Conservation (phyloP, 2,329 filamentous ascomycete genomes). For the Alternaria viburni region DNA sequence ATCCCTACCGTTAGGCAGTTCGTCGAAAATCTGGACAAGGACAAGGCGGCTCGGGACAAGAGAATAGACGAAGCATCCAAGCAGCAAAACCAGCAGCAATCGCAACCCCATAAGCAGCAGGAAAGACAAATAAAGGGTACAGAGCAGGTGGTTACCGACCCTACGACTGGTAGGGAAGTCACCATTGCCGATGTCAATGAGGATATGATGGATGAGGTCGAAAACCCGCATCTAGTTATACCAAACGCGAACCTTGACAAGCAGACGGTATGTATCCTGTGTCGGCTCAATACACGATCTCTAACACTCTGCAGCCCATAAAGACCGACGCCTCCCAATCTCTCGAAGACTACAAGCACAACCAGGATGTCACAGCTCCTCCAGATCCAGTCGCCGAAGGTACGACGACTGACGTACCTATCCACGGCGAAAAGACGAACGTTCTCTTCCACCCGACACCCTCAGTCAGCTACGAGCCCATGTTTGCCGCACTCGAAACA, state of each 20-base stretch:
- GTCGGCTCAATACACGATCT: background rate
- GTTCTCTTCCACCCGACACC: conserved; percentile 95
- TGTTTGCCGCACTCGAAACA: conserved; percentile 77
- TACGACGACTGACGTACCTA: conserved; percentile 90
- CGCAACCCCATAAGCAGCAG: conserved; percentile 48
- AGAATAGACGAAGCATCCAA: conserved; percentile 64
- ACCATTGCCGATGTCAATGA: conserved; percentile 82
- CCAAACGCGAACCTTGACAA: conserved; percentile 89
- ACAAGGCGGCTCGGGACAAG: conserved; percentile 78
- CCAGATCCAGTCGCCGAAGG: conserved; percentile 84
- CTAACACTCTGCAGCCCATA: conserved; percentile 56
- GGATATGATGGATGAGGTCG: conserved; percentile 71
- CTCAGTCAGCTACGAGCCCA: conserved; percentile 86
- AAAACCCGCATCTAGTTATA: conserved; percentile 77
- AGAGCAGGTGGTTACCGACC: conserved; percentile 75
- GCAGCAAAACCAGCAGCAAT: conserved; percentile 40
- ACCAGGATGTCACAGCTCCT: conserved; percentile 88
- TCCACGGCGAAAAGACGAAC: conserved; percentile 95
- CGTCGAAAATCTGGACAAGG: conserved; percentile 75
- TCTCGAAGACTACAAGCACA: conserved; percentile 79
- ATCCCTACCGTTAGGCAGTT: conserved; percentile 89
- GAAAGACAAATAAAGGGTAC: conserved; percentile 55
- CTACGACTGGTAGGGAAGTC: conserved; percentile 84
- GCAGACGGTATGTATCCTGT: conserved; percentile 59
- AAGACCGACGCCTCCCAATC: conserved; percentile 75